Evolutionary conservation across 2,329 filamentous ascomycete species (phyloP).

Genomic region (Furcasterigmium furcatum): DNA sequence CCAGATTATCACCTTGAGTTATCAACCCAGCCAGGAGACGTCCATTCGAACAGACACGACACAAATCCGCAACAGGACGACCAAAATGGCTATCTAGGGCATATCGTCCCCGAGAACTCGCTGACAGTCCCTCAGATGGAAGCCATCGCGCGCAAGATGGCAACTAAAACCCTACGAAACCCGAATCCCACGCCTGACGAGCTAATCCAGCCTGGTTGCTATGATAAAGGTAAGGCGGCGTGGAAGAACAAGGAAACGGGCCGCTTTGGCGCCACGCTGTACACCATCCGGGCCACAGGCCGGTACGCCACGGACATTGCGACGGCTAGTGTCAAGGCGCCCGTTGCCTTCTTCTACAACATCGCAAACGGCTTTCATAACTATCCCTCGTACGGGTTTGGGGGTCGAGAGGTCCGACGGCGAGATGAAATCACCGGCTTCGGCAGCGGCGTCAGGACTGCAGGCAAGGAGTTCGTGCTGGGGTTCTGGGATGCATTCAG

Average conservation of each 20-base stretch:
- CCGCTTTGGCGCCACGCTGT: constrained; percentile 18
- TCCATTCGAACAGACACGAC: too few relatives aligned
- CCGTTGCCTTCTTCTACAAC: constrained; percentile 66
- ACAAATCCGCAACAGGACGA: too few relatives aligned
- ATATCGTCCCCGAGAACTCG: background rate
- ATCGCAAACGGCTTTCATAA: constrained; percentile 73
- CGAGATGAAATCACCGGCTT: constrained; percentile 66
- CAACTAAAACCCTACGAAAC: constrained; percentile 36
- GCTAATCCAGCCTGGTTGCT: constrained; percentile 11
- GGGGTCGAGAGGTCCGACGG: constrained; percentile 61
- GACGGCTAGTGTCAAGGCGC: constrained; percentile 58
- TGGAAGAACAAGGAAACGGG: constrained; percentile 22
- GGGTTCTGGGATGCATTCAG: constrained; percentile 68
- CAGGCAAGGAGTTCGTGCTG: constrained; percentile 60
- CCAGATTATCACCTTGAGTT: too few relatives aligned
- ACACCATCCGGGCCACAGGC: constrained; percentile 35
- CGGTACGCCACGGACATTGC: constrained; percentile 59
- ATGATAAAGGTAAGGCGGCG: constrained; percentile 15
- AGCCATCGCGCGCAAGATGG: constrained; percentile 22
- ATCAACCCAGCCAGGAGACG: too few relatives aligned
- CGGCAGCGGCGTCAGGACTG: constrained; percentile 55
- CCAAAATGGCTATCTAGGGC: background rate
- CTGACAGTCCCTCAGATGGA: constrained; percentile 24
- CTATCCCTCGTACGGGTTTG: constrained; percentile 61
- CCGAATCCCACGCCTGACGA: constrained; percentile 38